These are phyloP conservation scores for Letharia columbiana DNA, from an alignment of 495 filamentous ascomycete species.

Conservation along the genomic window DNA sequence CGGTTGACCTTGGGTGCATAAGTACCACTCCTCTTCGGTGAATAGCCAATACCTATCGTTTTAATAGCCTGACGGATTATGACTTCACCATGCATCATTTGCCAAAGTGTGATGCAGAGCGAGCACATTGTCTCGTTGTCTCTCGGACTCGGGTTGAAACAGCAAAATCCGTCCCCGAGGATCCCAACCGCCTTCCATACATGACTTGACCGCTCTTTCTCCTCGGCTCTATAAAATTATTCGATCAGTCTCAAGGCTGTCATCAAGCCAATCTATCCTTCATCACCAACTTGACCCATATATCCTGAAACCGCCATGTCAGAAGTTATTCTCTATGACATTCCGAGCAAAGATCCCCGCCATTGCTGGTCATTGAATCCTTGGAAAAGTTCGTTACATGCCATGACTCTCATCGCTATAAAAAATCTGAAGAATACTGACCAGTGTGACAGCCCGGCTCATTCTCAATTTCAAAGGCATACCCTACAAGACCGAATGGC, in stretches of 20 bases:
- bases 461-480: conserved; percentile 53
- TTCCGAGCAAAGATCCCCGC: conserved; percentile 40
- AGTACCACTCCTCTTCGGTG: too few relatives aligned
- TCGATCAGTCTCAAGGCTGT: not conserved
- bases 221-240: not conserved
- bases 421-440: conserved; percentile 4
- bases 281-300: not conserved
- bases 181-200: not conserved
- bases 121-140: not conserved
- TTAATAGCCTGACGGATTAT: too few relatives aligned
- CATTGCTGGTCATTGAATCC: conserved; percentile 51
- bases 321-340: conserved; percentile 40
- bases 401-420: not conserved
- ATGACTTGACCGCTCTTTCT: not conserved
- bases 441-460: conserved; percentile 40
- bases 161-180: not conserved
- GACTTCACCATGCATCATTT: too few relatives aligned
- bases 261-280: not conserved
- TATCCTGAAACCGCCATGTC: not conserved
- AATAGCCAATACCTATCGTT: too few relatives aligned
- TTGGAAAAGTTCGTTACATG: conserved; percentile 45
- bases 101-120: not conserved
- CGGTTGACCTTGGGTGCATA: too few relatives aligned
- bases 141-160: not conserved
- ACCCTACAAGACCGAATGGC: conserved; percentile 57